Percentiles rank a stretch among this genome's conserved stretches.
Conservation (phyloP, 1,284 basidiomycete species). For the Ceratorhiza oryzae-sativae region DNA sequence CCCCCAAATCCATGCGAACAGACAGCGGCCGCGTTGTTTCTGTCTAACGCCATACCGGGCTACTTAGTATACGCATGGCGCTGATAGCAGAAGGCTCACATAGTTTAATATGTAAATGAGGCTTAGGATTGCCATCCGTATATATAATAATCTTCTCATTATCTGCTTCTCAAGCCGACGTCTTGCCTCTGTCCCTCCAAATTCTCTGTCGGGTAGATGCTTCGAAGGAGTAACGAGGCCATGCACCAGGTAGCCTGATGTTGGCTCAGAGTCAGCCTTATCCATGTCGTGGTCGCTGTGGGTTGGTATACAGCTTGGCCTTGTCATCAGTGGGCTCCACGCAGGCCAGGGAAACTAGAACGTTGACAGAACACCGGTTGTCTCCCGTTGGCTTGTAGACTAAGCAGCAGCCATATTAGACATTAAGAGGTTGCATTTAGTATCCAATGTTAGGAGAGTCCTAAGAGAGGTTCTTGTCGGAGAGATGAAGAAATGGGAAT, state of each 20-base stretch:
- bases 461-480: no score
- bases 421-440: no score
- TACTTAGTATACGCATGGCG: slow-evolving; percentile 29
- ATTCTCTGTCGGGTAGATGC: slow-evolving; percentile 49
- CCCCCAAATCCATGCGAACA: slow-evolving; percentile 72
- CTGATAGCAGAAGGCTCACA: slow-evolving; percentile 51
- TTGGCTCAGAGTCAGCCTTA: slow-evolving; percentile 20
- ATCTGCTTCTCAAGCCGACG: slow-evolving; percentile 55
- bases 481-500: no score
- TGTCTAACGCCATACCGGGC: neutral
- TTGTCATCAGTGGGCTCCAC: no score
- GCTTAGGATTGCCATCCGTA: slow-evolving; percentile 68
- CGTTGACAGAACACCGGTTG: no score
- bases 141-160: slow-evolving; percentile 72
- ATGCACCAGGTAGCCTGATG: neutral
- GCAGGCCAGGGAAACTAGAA: no score
- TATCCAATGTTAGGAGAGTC: no score
- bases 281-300: slow-evolving; percentile 3
- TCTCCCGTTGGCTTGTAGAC: no score
- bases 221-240: neutral
- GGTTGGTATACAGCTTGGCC: no score
- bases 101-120: slow-evolving; percentile 74
- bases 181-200: slow-evolving; percentile 55
- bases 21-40: slow-evolving; percentile 56
- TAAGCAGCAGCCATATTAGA: no score